Conservation (phyloP, 2,329 filamentous ascomycete species). For the Claviceps africana region DNA sequence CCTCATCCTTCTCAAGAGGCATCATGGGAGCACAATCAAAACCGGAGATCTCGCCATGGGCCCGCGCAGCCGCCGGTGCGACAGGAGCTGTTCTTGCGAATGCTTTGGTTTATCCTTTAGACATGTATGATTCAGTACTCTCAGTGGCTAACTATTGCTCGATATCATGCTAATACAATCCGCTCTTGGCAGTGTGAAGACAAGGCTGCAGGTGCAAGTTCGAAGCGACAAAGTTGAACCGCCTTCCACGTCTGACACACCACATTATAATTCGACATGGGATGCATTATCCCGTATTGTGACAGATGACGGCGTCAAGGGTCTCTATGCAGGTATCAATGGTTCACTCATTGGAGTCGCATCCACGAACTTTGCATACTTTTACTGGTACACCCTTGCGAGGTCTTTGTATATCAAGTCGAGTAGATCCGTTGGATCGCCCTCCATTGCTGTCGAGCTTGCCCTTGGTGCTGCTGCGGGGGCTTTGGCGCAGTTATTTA, state of each 20-base stretch:
- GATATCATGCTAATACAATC: neutral
- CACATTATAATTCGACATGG: slow-evolving; percentile 75
- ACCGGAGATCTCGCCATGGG: slow-evolving; percentile 74
- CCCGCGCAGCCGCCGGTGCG: slow-evolving; percentile 79
- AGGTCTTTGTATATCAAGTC: slow-evolving; percentile 63
- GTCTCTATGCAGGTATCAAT: slow-evolving; percentile 79
- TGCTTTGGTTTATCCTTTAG: slow-evolving; percentile 86
- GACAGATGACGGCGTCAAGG: slow-evolving; percentile 61
- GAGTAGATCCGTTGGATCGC: slow-evolving; percentile 35
- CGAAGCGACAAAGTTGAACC: slow-evolving; percentile 38
- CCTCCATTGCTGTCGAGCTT: slow-evolving; percentile 71
- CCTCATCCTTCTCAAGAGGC: neutral
- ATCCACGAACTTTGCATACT: slow-evolving; percentile 97
- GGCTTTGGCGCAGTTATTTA: slow-evolving; percentile 86
- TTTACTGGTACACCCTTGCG: slow-evolving; percentile 95
- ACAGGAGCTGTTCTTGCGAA: slow-evolving; percentile 90
- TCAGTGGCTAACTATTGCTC: neutral
- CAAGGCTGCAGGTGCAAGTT: slow-evolving; percentile 86
- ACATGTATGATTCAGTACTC: slow-evolving; percentile 55
- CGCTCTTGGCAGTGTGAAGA: slow-evolving; percentile 65
- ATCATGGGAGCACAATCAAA: slow-evolving; percentile 47
- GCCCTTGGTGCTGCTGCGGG: slow-evolving; percentile 76
- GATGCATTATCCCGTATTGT: slow-evolving; percentile 81
- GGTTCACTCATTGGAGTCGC: slow-evolving; percentile 83
- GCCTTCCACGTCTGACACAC: slow-evolving; percentile 28